phyloP scores from a whole-genome alignment of 148 eudicot species.

The Oxyria digyna region DNA sequence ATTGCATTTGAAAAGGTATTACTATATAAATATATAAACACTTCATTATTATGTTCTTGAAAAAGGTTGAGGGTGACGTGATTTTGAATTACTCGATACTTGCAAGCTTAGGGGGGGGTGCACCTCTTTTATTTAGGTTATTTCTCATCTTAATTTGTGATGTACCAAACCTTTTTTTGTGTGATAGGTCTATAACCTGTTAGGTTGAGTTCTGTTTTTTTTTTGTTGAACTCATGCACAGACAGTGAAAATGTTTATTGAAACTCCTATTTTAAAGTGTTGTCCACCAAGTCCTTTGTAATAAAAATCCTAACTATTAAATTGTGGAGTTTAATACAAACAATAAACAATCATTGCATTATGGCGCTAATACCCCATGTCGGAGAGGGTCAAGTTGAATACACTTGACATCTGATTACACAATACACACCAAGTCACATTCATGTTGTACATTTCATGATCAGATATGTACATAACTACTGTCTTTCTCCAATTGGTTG shows the following conservation, averaged over 20 bases:
- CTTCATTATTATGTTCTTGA: background rate
- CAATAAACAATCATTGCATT: background rate
- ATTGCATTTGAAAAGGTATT: conserved; percentile 83
- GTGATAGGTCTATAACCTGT: background rate
- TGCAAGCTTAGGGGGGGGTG: background rate
- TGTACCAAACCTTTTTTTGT: background rate
- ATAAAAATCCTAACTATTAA: too few relatives aligned
- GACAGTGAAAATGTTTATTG: background rate
- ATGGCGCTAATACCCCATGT: background rate
- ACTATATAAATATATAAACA: background rate
- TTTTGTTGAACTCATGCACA: too few relatives aligned
- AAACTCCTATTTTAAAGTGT: background rate
- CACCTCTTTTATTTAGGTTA: background rate
- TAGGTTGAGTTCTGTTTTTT: background rate
- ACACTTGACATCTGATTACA: too few relatives aligned
- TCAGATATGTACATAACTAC: too few relatives aligned
- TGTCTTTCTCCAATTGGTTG: too few relatives aligned
- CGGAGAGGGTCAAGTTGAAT: too few relatives aligned
- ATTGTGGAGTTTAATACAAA: background rate
- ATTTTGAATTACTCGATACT: background rate
- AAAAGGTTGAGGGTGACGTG: background rate
- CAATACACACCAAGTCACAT: too few relatives aligned
- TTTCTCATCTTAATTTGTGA: background rate
- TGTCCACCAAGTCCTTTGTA: background rate
- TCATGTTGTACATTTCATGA: too few relatives aligned